Evolutionary conservation across 2,329 filamentous ascomycete genomes (phyloP).

Genomic region (Microcyclosporella mali): DNA sequence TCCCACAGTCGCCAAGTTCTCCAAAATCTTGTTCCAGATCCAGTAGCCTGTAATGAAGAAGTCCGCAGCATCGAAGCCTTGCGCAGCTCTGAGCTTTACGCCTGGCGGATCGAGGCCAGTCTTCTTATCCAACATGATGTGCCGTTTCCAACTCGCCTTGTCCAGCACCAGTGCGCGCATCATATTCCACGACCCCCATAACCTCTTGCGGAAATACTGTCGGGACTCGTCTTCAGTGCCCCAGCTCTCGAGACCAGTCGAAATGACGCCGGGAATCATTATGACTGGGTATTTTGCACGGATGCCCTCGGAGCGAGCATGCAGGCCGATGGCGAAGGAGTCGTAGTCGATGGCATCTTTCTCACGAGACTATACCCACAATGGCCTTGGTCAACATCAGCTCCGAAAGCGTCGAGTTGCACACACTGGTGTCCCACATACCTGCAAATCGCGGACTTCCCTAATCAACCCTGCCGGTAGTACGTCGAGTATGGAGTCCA

Average conservation of each 20-base stretch:
- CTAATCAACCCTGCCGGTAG: constrained; percentile 78
- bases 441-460: constrained; percentile 79
- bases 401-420: constrained; percentile 3
- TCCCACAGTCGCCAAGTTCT: constrained; percentile 90
- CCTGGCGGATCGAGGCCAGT: constrained; percentile 87
- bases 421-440: constrained; percentile 44
- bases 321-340: constrained; percentile 83
- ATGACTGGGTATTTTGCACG: constrained; percentile 80
- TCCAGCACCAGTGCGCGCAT: constrained; percentile 91
- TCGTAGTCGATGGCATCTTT: constrained; percentile 86
- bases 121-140: constrained; percentile 91
- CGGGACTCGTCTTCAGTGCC: constrained; percentile 78
- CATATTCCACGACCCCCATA: constrained; percentile 99
- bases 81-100: constrained; percentile 84
- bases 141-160: constrained; percentile 88
- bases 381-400: constrained; percentile 28
- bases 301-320: constrained; percentile 74
- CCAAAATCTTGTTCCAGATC: constrained; percentile 99
- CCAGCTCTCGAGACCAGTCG: constrained; percentile 94
- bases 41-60: constrained; percentile 89
- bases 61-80: constrained; percentile 95
- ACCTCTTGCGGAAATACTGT: constrained; percentile 84
- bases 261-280: constrained; percentile 97
- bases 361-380: constrained; percentile 63
- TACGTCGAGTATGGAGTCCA: constrained; percentile 81